These are phyloP conservation scores for Stagonosporopsis cucurbitacearum DNA, from an alignment of 2,329 filamentous ascomycete genomes.

Conservation along the genomic window DNA sequence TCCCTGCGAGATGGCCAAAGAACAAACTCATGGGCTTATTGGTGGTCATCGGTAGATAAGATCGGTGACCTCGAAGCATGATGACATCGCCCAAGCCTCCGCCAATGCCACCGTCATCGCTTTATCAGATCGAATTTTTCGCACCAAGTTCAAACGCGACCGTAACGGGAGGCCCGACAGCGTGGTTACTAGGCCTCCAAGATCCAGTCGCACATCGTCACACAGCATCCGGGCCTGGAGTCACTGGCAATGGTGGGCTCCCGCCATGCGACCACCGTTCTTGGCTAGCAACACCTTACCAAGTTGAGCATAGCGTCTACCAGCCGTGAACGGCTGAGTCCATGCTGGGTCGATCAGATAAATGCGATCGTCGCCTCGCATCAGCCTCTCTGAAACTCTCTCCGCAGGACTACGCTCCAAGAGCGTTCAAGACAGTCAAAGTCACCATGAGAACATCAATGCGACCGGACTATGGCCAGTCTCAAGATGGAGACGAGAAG, in stretches of 20 bases:
- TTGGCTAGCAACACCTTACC: conserved; percentile 3
- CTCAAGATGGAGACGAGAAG: conserved; percentile 7
- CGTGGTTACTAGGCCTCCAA: neutral
- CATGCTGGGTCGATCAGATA: conserved; percentile 20
- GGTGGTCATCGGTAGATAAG: neutral
- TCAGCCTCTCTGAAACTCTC: conserved; percentile 1
- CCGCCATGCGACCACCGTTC: conserved; percentile 8
- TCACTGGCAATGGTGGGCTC: conserved; percentile 3
- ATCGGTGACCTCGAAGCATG: neutral
- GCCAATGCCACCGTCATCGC: conserved; percentile 5
- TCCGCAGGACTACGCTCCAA: neutral
- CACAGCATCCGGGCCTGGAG: conserved; percentile 3
- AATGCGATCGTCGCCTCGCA: conserved; percentile 8
- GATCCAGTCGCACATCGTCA: conserved; percentile 8
- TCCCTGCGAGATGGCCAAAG: neutral
- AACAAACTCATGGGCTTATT: neutral
- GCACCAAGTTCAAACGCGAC: neutral
- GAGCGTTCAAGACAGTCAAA: neutral
- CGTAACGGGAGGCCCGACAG: neutral
- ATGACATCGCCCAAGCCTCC: conserved; percentile 14
- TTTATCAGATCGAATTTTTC: conserved; percentile 15
- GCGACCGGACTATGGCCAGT: conserved; percentile 6
- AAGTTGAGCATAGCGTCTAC: conserved; percentile 1
- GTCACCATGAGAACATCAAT: conserved; percentile 19
- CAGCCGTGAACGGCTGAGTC: conserved; percentile 9